Evolutionary conservation across 768 basidiomycete genomes (phyloP), one percentile per base, ranked within the genome.

Genomic region (Amanita molliuscula): DNA sequence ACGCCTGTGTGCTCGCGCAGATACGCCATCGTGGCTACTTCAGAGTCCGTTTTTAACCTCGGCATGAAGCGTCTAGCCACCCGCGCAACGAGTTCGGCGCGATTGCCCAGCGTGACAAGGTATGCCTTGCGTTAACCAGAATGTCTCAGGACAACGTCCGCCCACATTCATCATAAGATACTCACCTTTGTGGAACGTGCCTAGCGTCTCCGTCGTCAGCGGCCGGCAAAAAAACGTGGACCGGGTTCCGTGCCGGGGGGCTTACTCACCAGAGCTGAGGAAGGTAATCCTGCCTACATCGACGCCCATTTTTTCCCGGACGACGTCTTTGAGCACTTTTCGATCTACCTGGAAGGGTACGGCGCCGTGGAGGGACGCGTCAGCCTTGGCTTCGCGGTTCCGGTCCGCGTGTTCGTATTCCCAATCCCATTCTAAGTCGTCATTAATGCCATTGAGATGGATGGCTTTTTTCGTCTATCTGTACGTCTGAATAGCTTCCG

Each of bases 21-120:
- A 61, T 82, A 91, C n/a, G 76, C 74, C 69, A 91, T 81, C 0
- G 88, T 92, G 3, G 88, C 88, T 6, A 89, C 84, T 60, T 92
- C 89, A 0, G 88, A 90, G 62, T 87, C 83, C 3, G 85, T 89
- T 68, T 92, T 92, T 55, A 89, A 74, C 29, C 84, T 76, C 1
- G 88, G 84, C 86, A 91, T 88, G 63, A 85, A 91, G 8, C 84
- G 78, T 45, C 88, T 81, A 3, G 88, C 88, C 20, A 91, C 85
- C 34, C 88, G 78, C 5, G 84, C 86, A 6, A 92, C 81, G 37
- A 91, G 62, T 51, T 84, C 73, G 45, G 74, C 67, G 13, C 73
- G 67, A 58, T 84, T 77, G 16, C 65, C 69, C 16, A 90, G 74
- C 6, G 79, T 83, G 45, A 90, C 68, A 1, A 88, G 73, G 67